phyloP scores from a whole-genome alignment of 2,329 filamentous ascomycete genomes.

The Colletotrichum horii region DNA sequence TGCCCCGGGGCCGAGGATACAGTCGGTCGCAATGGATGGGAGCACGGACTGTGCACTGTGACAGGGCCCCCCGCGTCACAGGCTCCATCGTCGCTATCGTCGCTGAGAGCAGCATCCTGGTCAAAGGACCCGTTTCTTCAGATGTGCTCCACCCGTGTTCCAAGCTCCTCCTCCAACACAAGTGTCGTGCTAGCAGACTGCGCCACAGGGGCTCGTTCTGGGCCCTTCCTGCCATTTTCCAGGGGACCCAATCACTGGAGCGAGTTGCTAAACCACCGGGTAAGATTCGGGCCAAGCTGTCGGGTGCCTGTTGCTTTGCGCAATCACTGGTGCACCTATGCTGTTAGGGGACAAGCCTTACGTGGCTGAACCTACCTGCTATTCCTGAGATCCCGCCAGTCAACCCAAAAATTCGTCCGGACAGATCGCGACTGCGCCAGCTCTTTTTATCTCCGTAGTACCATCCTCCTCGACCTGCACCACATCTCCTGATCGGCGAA shows the following conservation, averaged over 20 bases:
- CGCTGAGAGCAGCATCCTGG: background rate
- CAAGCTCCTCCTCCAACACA: background rate
- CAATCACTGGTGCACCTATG: background rate
- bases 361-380: conserved; percentile 22
- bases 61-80: conserved; percentile 14
- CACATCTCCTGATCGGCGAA: background rate
- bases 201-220: background rate
- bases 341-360: conserved; percentile 19
- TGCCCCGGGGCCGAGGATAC: conserved; percentile 31
- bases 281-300: conserved; percentile 17
- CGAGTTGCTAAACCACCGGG: background rate
- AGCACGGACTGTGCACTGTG: conserved; percentile 1
- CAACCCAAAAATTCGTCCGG: conserved; percentile 19
- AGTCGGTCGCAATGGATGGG: background rate
- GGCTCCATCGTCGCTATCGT: background rate
- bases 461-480: background rate
- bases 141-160: background rate
- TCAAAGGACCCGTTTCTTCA: background rate
- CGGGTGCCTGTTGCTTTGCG: background rate
- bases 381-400: conserved; percentile 1
- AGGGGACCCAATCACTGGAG: background rate
- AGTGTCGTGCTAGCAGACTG: background rate
- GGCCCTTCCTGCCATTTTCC: background rate
- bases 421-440: conserved; percentile 18
- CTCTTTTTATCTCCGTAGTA: background rate